Base-by-base conservation (phyloP, 129 eudicot genomes). In the Oenanthe sinensis region DNA sequence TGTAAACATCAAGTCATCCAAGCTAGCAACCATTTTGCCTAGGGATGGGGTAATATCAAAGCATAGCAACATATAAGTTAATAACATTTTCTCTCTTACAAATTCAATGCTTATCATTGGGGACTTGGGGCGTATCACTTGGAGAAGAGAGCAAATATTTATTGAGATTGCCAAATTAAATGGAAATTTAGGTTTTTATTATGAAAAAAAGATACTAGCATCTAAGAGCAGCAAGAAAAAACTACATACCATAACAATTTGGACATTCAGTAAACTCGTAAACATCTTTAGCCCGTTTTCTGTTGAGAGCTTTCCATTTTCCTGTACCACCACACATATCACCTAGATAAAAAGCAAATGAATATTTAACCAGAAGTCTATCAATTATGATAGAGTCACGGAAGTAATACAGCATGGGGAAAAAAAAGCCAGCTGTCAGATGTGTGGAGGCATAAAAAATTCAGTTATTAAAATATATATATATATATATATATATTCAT, bases 301-400 rank as follows among this genome's bases (percentile, higher is more conserved):
- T 78, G 87, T 95, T 92, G 43, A 95, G 87, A 69, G 99, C 99
- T 84, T 95, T 95, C 99, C 99, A 95, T 89, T 95, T 95, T 95
- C 99, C 99, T 87, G 99, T 95, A 86, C 99, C 99, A 88, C 99
- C 99, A 90, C 97, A 95, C 99, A 95, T 95, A 85, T 95, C 97
- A 90, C 99, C 99, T 92, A 86, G 76, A 92, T 81, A 72, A 82
- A 85, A 75, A 78, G n/a, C n/a, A 86, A 89, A 89, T 76, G 48
- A 87, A 86, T 78, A 79, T 86, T 84, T 86, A 33, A 33, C 36
- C 36, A 33, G 1, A 33, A 33, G 36, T 33, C 36, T 33, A 33
- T 33, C 36, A 33, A 33, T 1, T 1, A 33, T 33, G 36, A 39
- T 39, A 5, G 3, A 39, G 42, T 39, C 42, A 39, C 42, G 5